A percentile compares a stretch with the other conserved stretches of the same genome.
These are phyloP conservation scores for Hirschioporus abietinus DNA, from an alignment of 768 basidiomycete species.

Conservation along the genomic window DNA sequence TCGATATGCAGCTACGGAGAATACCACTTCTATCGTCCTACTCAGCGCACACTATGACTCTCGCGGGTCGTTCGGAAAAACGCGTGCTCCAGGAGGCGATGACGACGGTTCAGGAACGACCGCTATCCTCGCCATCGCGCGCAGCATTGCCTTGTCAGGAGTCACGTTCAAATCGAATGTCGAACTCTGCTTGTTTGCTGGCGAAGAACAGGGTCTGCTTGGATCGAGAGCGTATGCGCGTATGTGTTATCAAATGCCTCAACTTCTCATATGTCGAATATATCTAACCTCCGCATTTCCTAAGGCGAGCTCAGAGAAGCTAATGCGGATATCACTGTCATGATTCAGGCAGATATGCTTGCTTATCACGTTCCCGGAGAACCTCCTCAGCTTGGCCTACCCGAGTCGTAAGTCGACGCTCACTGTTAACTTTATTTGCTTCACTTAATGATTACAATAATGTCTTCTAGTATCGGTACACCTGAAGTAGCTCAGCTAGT, in stretches of 20 bases:
- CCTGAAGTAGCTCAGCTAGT: conserved; percentile 73
- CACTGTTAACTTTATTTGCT: not conserved
- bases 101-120: conserved; percentile 63
- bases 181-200: conserved; percentile 79
- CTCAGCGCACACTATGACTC: conserved; percentile 89
- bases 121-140: conserved; percentile 76
- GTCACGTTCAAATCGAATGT: conserved; percentile 73
- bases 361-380: conserved; percentile 77
- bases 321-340: conserved; percentile 66
- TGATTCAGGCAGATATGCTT: conserved; percentile 92
- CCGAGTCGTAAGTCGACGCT: conserved; percentile 47
- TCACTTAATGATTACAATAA: not conserved
- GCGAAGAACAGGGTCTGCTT: conserved; percentile 85
- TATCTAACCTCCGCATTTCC: not conserved
- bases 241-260: conserved; percentile 32
- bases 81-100: conserved; percentile 60
- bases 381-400: conserved; percentile 79
- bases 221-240: conserved; percentile 79
- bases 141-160: conserved; percentile 59
- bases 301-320: conserved; percentile 52
- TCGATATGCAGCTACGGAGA: conserved; percentile 47
- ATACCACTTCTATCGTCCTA: conserved; percentile 62
- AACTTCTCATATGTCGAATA: too few species aligned
- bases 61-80: conserved; percentile 80
- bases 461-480: conserved; percentile 59